Base-by-base conservation (phyloP, 2,329 filamentous ascomycete genomes). In the Aureobasidium vineae region DNA sequence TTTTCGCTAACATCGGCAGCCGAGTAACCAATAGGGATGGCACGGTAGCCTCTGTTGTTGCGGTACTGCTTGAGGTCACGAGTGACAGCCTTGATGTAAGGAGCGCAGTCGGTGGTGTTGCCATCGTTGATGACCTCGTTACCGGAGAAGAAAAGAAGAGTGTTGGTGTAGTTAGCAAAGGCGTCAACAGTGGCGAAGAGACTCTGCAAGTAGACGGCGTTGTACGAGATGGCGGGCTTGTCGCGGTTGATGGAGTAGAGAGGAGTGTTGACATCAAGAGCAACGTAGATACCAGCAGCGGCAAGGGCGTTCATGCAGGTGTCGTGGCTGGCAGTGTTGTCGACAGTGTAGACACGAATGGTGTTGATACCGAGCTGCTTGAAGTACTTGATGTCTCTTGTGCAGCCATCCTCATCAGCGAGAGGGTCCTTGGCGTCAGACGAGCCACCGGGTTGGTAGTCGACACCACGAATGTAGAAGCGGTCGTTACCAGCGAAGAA, bases 211-310 rank as follows among this genome's bases (percentile, higher is more conserved):
- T 97, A 97, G 70, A 86, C 86, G 68, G 88, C 84, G 79, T 97
- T 97, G 86, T 97, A 97, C 1, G 92, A 96, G 7, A 81, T 78
- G 54, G 80, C 82, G n/a, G 92, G 91, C 10, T 87, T 77, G 67
- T 81, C 83, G 65, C 92, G 89, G 84, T 95, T 94, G 80, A 97
- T 84, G 1, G 92, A 95, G 84, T 96, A 96, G 70, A 87, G 83
- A 71, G 91, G 91, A n/a, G 85, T 94, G 86, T 96, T 96, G 82
- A 95, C 90, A 74, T 97, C 92, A 61, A 96, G 83, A 43, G 96
- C 91, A 63, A 96, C 86, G 83, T 97, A 97, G 82, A 97, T 97
- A 73, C 91, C 91, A 69, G 91, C 92, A 73, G 90, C 90, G 63
- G 87, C 88, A 68, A 97, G 84, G 53, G 85, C 83, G 68, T 84